Evolutionary conservation across 192 early-diverging fungal species (phyloP), one percentile per base, ranked within the genome.

Genomic region (Gaertneriomyces sp.): DNA sequence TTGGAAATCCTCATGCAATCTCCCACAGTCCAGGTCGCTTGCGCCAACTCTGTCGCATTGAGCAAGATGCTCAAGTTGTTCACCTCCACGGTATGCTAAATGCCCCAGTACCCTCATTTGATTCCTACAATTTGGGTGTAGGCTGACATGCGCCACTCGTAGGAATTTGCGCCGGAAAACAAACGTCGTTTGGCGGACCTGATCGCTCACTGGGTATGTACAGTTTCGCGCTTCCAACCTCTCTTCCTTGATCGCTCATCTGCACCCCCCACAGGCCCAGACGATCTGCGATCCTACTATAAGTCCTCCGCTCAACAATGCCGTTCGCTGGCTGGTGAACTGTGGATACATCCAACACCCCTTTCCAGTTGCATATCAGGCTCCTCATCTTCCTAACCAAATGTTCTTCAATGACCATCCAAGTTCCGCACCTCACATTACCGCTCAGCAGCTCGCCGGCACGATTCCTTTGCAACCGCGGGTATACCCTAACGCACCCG

Each of bases 11-110:
- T 51, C n/a, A 51, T 51, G 49, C n/a, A 51, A 6, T 17, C n/a
- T 6, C n/a, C 49, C n/a, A 51, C n/a, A 6, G 49, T 51, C 49
- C 49, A 51, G 49, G 49, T 51, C n/a, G 49, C 49, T 51, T 51
- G n/a, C 49, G 49, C n/a, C n/a, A 51, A 51, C 20, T n/a, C 20
- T 51, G 49, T 20, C 4, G n/a, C 49, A 5, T 20, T 51, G 5
- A 51, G n/a, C n/a, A 51, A 20, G 49, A n/a, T 51, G 49, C 20
- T 17, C 20, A 20, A 51, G n/a, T 51, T 20, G 20, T 17, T 17
- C 49, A 20, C 20, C 4, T 6, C n/a, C 20, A 51, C 49, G n/a
- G 49, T n/a, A 51, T 17, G 49, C n/a, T 5, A n/a, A 0, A 51
- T 20, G 0, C 49, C 0, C 49, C n/a, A 51, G 5, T 20, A 6